Evolutionary conservation across 768 basidiomycete genomes (phyloP), one percentile per base, ranked within the genome.

Genomic region (Trametes elegans): DNA sequence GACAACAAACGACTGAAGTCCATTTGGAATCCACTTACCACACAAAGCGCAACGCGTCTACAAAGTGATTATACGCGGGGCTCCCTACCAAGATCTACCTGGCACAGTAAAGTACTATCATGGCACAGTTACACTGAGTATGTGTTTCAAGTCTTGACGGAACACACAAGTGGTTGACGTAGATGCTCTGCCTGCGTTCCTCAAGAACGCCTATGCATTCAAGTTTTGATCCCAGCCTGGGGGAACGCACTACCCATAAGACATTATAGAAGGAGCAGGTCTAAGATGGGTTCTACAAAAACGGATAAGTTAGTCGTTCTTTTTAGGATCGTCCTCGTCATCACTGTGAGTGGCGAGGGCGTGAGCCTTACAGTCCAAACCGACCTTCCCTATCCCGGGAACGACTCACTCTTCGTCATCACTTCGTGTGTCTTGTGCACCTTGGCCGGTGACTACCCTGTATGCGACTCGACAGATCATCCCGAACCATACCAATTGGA

Each of bases 391-490:
- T n/a, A n/a, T n/a, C n/a, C n/a, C n/a, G n/a, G n/a, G n/a, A 32
- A 58, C 59, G 24, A 64, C 77, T 68, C 50, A 87, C 85, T 68
- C 75, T 66, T 93, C 91, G 58, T 90, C 89, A 57, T 97, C 95
- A 64, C 91, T 94, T 57, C 95, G 80, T 19, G 76, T 79, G 60
- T 98, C 96, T 27, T 90, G 83, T 2, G 93, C 94, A 8, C 84
- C 87, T 35, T 79, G 73, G 0, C 89, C 90, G 9, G 73, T 76
- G 16, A 95, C 72, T 29, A 95, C 94, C 24, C 84, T 77, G 71
- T 81, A 91, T n/a, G 90, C 90, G 21, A 97, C 79, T 26, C 84
- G 80, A 60, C 83, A 83, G 59, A 96, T 94, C 84, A 90, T 85
- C 62, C 76, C 75, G 69, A 93, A 92, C 96, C 96, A 98, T 26